A percentile compares a stretch with the other conserved stretches of the same genome.
Evolutionary conservation across 2,329 filamentous ascomycete species (phyloP).

Genomic region (Pyrenophora tritici-repentis): DNA sequence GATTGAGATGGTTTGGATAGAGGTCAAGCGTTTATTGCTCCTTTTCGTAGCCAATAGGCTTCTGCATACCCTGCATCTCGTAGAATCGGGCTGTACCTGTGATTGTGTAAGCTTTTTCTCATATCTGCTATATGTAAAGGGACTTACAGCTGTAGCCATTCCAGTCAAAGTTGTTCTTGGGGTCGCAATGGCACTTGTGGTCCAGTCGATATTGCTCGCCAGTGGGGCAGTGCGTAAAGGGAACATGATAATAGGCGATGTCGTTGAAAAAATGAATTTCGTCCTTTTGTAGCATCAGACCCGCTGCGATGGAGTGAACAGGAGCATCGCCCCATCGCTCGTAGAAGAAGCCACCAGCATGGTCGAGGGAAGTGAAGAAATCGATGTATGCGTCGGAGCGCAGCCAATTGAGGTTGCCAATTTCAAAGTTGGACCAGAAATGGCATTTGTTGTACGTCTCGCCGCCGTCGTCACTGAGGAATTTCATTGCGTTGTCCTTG

Average conservation of each 20-base stretch:
- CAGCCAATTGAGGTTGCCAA: conserved; percentile 92
- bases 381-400: conserved; percentile 86
- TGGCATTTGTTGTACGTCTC: conserved; percentile 97
- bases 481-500: conserved; percentile 83
- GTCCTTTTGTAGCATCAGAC: conserved; percentile 84
- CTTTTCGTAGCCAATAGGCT: conserved; percentile 83
- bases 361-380: conserved; percentile 86
- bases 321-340: conserved; percentile 98
- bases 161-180: conserved; percentile 98
- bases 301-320: conserved; percentile 95
- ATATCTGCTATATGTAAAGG: neutral
- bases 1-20: neutral
- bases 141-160: conserved; percentile 93
- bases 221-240: conserved; percentile 96
- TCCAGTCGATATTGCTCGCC: conserved; percentile 82
- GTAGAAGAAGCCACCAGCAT: conserved; percentile 97
- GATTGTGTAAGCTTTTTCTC: conserved; percentile 15
- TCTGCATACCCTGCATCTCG: conserved; percentile 77
- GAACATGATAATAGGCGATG: conserved; percentile 96
- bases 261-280: conserved; percentile 99
- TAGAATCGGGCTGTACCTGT: conserved; percentile 87
- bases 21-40: conserved; percentile 53
- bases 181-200: conserved; percentile 92
- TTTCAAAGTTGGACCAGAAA: conserved; percentile 99
- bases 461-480: conserved; percentile 88